phyloP scores from a whole-genome alignment of 2,329 filamentous ascomycete species.

The Fusarium sarcochroum region DNA sequence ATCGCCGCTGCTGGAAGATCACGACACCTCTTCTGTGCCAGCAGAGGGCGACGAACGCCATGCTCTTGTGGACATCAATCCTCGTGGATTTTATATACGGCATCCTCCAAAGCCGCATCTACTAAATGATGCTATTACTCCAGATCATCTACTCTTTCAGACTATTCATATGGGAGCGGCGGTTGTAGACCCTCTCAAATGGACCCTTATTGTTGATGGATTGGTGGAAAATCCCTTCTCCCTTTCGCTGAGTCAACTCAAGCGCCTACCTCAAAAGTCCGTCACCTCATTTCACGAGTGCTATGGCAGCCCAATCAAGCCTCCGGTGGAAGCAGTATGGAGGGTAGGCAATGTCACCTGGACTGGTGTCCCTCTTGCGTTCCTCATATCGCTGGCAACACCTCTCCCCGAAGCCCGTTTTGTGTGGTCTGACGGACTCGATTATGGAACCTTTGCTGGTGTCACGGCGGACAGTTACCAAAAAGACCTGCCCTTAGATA shows the following conservation, averaged over 20 bases:
- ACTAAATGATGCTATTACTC: background rate
- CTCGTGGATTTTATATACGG: constrained; percentile 1
- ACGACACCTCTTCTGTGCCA: background rate
- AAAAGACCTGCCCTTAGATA: constrained; percentile 6
- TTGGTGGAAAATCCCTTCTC: too few species aligned
- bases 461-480: constrained; percentile 10
- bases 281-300: constrained; percentile 16
- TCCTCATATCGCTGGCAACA: background rate
- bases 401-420: constrained; percentile 7
- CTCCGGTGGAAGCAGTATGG: constrained; percentile 5
- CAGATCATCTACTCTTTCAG: background rate
- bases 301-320: constrained; percentile 11
- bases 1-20: background rate
- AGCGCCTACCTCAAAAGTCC: background rate
- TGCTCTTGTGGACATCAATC: background rate
- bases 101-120: constrained; percentile 6
- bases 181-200: too few species aligned
- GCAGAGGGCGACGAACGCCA: background rate
- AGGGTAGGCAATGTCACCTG: constrained; percentile 17
- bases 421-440: constrained; percentile 17
- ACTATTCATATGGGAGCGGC: too few species aligned
- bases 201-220: too few species aligned
- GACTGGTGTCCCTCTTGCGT: constrained; percentile 2
- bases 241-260: background rate
- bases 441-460: constrained; percentile 1